Evolutionary conservation across 75 land plant species (phyloP).

Genomic region (Cryptomeria japonica): DNA sequence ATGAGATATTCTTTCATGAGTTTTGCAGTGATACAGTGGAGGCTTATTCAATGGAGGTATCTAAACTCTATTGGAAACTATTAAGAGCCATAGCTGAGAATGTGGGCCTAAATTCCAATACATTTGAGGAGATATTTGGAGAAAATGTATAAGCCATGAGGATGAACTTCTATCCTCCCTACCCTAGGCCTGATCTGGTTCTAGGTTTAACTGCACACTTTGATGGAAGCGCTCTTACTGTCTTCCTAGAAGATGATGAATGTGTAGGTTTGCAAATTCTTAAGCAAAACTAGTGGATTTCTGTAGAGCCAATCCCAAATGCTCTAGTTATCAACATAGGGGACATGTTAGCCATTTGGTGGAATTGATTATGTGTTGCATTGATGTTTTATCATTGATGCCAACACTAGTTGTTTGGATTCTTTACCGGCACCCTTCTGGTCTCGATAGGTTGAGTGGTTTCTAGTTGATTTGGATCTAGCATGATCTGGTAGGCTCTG

Average conservation of each 20-base stretch:
- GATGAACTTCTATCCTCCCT: slow-evolving; percentile 43
- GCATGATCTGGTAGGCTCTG: no score
- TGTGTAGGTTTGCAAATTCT: slow-evolving; percentile 36
- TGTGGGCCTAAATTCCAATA: slow-evolving; percentile 31
- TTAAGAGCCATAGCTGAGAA: slow-evolving; percentile 42
- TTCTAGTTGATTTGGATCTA: no score
- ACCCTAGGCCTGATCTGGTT: slow-evolving; percentile 27
- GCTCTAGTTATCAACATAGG: slow-evolving; percentile 81
- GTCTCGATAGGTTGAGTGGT: no score
- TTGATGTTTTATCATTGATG: no score
- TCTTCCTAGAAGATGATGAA: slow-evolving; percentile 31
- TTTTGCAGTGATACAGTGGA: slow-evolving; percentile 50
- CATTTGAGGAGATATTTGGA: slow-evolving; percentile 29
- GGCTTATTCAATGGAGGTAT: slow-evolving; percentile 43
- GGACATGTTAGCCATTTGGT: no score
- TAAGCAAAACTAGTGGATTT: slow-evolving; percentile 62
- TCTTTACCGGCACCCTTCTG: no score
- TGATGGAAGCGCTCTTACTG: slow-evolving; percentile 47
- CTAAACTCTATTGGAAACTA: slow-evolving; percentile 31
- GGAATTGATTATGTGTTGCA: no score
- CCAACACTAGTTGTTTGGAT: no score
- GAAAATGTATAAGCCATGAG: slow-evolving; percentile 24
- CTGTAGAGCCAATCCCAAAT: slow-evolving; percentile 64
- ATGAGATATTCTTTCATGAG: neutral
- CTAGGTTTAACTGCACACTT: slow-evolving; percentile 40